Base-by-base conservation (phyloP, 164 flowering plant genomes). In the Pachysandra terminalis region DNA sequence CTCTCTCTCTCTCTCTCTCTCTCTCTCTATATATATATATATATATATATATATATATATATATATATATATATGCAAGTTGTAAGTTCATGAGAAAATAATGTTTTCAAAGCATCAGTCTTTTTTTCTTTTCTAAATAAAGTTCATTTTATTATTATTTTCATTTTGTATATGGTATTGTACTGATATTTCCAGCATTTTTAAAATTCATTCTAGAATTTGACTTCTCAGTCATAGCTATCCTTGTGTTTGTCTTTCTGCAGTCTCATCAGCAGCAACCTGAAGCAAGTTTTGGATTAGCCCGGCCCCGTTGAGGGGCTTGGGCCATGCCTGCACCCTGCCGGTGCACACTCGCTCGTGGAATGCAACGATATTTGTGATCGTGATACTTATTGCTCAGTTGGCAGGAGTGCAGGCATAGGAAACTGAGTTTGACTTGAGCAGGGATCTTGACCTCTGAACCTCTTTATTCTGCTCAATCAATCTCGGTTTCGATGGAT, bases 241-340 rank as follows among this genome's bases (percentile, higher is more conserved):
- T 1, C 52, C 25, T 27, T 61, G n/a, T n/a, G n/a, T 19, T 56
- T 25, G 24, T 45, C 12, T 45, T 70, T 65, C 0, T 85, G 79
- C 93, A 94, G 96, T 79, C 87, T 78, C 96, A 81, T 68, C 97
- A 87, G 76, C 97, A 86, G 79, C 95, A 86, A 80, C 86, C 85
- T 75, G 92, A 91, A 83, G 83, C 90, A 35, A 86, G 85, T 86
- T 86, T 79, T 85, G 98, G 97, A 75, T 79, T 90, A 79, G 97
- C 97, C 87, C 97, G 98, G 96, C 98, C 98, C 96, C 95, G 91
- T 1, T 91, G 75, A 91, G 96, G 97, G 98, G 95, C 86, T 53
- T 81, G 96, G 97, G 96, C 96, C 75, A 81, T 85, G 98, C 98
- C 98, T 94, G 97, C 95, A 83, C 89, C 79, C 86, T 79, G 84